phyloP scores from a whole-genome alignment of 805 yeast genomes.

The Yamadazyma phyllophila region DNA sequence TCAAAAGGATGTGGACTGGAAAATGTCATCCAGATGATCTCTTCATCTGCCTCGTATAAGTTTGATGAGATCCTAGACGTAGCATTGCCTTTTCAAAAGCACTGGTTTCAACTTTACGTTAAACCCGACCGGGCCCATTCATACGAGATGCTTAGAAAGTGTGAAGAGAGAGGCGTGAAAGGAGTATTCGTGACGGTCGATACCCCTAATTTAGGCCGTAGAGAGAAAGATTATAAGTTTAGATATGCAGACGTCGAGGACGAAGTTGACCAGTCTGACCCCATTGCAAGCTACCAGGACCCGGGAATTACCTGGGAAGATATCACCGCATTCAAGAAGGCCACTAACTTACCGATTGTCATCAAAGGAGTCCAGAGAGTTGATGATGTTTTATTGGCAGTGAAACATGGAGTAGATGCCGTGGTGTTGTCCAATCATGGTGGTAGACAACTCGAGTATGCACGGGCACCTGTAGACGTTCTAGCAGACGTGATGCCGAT shows the following conservation, averaged over 20 bases:
- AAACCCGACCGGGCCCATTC: conserved; percentile 35
- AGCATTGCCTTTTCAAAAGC: conserved; percentile 23
- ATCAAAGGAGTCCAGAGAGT: conserved; percentile 81
- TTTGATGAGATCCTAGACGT: conserved; percentile 42
- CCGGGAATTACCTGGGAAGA: conserved; percentile 24
- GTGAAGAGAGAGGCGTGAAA: conserved; percentile 40
- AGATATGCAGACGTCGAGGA: conserved; percentile 31
- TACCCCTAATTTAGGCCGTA: conserved; percentile 51
- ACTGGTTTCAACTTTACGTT: conserved; percentile 52
- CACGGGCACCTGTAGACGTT: conserved; percentile 75
- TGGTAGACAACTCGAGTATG: conserved; percentile 81
- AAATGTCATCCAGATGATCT: conserved; percentile 48
- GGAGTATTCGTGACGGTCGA: conserved; percentile 57
- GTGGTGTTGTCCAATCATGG: conserved; percentile 89
- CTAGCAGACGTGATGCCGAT: conserved; percentile 66
- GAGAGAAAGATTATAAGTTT: conserved; percentile 49
- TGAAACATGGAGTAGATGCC: conserved; percentile 69
- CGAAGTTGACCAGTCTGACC: conserved; percentile 8
- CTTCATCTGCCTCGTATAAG: conserved; percentile 39
- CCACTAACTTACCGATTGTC: conserved; percentile 60
- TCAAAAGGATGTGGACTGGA: conserved; percentile 40
- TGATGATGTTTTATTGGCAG: conserved; percentile 75
- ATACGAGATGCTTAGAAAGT: conserved; percentile 30
- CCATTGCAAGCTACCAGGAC: conserved; percentile 11
- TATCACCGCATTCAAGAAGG: conserved; percentile 50